phyloP scores from a whole-genome alignment of 495 filamentous ascomycete species.

The Penicillium subrubescens region DNA sequence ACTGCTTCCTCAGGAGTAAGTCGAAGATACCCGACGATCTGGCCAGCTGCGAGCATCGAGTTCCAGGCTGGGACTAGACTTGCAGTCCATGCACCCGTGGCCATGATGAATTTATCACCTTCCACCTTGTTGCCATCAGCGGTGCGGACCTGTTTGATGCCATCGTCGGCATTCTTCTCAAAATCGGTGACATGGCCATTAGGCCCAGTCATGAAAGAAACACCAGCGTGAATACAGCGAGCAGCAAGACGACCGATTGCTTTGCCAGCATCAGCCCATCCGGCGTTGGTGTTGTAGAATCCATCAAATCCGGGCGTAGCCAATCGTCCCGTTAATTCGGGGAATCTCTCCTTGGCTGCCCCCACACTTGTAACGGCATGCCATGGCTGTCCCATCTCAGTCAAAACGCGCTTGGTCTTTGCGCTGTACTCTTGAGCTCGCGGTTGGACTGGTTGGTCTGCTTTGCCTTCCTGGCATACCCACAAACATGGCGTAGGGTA shows the following conservation, averaged over 20 bases:
- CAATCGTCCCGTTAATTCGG: conserved; percentile 42
- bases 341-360: conserved; percentile 44
- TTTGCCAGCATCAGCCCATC: conserved; percentile 77
- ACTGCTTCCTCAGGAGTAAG: conserved; percentile 64
- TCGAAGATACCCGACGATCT: conserved; percentile 70
- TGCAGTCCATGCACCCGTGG: conserved; percentile 80
- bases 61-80: conserved; percentile 69
- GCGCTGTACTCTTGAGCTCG: conserved; percentile 40
- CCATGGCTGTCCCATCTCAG: conserved; percentile 39
- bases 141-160: conserved; percentile 25
- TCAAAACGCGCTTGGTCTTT: conserved; percentile 41
- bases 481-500: conserved; percentile 36
- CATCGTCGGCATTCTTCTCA: conserved; percentile 36
- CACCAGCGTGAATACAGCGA: conserved; percentile 32
- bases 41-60: conserved; percentile 69
- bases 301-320: conserved; percentile 60
- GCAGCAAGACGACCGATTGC: conserved; percentile 59
- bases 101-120: conserved; percentile 72
- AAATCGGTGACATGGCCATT: conserved; percentile 33
- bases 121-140: conserved; percentile 49
- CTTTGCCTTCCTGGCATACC: conserved; percentile 28
- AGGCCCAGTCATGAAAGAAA: conserved; percentile 34
- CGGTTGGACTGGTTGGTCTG: conserved; percentile 42
- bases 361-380: conserved; percentile 37
- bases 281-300: conserved; percentile 68